These are phyloP conservation scores for Suillus luteus DNA, from an alignment of 768 basidiomycete genomes.

Conservation along the genomic window DNA sequence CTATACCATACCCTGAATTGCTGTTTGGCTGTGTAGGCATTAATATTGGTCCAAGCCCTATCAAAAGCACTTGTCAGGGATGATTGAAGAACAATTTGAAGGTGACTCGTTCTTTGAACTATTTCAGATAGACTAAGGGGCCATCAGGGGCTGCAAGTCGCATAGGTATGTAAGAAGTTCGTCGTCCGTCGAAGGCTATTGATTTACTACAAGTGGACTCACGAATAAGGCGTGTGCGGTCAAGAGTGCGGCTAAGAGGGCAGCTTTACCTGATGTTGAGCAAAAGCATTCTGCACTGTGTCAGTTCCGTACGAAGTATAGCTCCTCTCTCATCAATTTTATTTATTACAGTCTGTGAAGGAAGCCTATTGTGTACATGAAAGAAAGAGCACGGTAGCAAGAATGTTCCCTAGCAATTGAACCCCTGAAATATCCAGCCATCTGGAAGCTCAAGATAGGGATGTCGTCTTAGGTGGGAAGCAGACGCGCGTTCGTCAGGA, in stretches of 20 bases:
- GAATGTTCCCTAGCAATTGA: constrained; percentile 20
- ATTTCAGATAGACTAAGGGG: background rate
- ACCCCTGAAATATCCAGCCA: constrained; percentile 74
- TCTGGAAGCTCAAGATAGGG: constrained; percentile 72
- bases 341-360: background rate
- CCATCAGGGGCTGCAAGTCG: background rate
- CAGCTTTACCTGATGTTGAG: background rate
- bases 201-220: background rate
- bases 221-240: background rate
- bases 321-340: background rate
- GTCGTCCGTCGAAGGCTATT: too few species aligned
- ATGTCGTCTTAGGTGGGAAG: constrained; percentile 78
- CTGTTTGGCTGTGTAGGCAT: background rate
- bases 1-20: background rate
- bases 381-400: background rate
- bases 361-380: background rate
- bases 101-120: background rate
- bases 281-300: background rate
- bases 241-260: too few species aligned
- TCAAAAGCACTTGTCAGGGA: background rate
- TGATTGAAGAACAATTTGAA: background rate
- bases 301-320: background rate
- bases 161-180: background rate
- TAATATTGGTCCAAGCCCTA: background rate
- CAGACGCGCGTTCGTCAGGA: constrained; percentile 80